Conservation (phyloP, 2,329 filamentous ascomycete genomes). For the Keithomyces neogunnii region DNA sequence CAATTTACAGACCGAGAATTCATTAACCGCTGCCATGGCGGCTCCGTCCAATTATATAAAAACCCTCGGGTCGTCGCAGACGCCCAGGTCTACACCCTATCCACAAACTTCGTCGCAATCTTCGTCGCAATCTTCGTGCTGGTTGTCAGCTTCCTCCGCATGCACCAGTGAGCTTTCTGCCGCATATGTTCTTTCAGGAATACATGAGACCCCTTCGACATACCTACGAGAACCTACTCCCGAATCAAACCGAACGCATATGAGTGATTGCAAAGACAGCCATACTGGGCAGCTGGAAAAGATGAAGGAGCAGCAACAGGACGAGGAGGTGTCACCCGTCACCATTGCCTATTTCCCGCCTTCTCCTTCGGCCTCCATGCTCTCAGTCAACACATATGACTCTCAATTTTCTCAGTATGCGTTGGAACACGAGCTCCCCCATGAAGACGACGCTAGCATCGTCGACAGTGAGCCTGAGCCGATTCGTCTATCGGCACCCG, state of each 20-base stretch:
- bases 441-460: constrained; percentile 12
- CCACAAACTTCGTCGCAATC: neutral
- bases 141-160: constrained; percentile 1
- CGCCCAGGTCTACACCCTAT: neutral
- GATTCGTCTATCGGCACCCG: neutral
- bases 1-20: no score
- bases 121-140: neutral
- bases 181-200: constrained; percentile 1
- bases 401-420: constrained; percentile 49
- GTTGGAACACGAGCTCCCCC: constrained; percentile 19
- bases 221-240: neutral
- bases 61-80: neutral
- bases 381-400: constrained; percentile 71
- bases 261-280: neutral
- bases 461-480: neutral
- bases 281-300: neutral
- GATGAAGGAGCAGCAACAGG: neutral
- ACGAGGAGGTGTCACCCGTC: neutral
- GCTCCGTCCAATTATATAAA: neutral
- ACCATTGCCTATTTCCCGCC: constrained; percentile 9
- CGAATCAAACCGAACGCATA: neutral
- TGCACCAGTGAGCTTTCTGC: constrained; percentile 3
- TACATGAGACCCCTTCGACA: neutral
- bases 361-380: constrained; percentile 18
- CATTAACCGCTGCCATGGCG: neutral